Conservation (phyloP, 169 alveolate species). For the Eimeria maxima region DNA sequence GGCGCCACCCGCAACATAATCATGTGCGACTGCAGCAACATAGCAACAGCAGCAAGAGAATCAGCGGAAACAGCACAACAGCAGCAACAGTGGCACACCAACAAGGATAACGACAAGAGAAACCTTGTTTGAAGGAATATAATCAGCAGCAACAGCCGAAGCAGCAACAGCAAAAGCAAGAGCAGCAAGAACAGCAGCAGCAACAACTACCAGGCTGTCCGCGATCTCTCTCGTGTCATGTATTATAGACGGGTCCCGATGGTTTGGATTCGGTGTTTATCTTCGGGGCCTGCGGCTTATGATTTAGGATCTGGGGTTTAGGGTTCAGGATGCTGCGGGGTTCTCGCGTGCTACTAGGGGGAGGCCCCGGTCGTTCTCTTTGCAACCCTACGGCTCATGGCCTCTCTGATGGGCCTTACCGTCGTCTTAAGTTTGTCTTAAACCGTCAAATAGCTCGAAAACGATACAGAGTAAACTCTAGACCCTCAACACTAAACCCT, state of each 20-base stretch:
- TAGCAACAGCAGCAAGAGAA: not conserved
- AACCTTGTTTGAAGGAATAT: no score
- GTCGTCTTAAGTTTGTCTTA: conserved; percentile 7
- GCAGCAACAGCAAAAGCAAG: not conserved
- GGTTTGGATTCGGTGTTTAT: not conserved
- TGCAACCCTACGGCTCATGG: conserved; percentile 74
- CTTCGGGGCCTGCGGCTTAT: not conserved
- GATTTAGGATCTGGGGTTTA: conserved; percentile 22
- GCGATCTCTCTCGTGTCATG: not conserved
- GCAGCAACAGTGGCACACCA: no score
- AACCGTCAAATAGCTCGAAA: not conserved
- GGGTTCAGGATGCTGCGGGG: conserved; percentile 28
- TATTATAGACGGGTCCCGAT: not conserved
- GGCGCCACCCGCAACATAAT: not conserved
- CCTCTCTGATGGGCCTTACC: conserved; percentile 73
- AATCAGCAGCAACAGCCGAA: not conserved
- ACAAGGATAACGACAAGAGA: not conserved
- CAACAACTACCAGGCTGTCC: not conserved
- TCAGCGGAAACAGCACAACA: not conserved
- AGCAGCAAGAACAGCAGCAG: conserved; percentile 14
- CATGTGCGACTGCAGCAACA: not conserved
- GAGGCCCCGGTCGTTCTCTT: conserved; percentile 77
- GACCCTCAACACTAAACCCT: conserved; percentile 17
- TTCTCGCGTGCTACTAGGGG: conserved; percentile 40
- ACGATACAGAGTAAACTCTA: not conserved